Percentiles rank a stretch among this genome's conserved stretches.
Evolutionary conservation across 2,329 filamentous ascomycete genomes (phyloP).

Genomic region (Fusarium oligoseptatum): DNA sequence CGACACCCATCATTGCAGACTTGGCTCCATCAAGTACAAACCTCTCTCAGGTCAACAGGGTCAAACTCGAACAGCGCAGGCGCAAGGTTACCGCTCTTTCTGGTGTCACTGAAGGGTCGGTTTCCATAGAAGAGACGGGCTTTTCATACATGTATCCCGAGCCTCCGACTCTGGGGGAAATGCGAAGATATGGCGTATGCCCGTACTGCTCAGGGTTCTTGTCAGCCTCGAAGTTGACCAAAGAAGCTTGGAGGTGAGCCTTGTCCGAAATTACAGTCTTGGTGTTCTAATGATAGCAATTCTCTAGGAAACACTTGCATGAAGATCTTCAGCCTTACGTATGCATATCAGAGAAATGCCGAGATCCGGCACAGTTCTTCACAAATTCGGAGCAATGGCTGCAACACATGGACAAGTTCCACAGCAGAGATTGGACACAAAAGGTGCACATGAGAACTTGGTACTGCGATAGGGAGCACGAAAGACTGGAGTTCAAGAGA

Average conservation of each 20-base stretch:
- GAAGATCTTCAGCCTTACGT: too few species aligned
- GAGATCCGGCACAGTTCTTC: too few species aligned
- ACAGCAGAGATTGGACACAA: too few species aligned
- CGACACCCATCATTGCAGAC: too few species aligned
- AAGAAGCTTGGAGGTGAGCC: not conserved
- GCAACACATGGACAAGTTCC: too few species aligned
- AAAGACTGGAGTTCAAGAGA: too few species aligned
- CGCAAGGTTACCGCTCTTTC: not conserved
- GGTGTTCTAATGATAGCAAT: accelerated
- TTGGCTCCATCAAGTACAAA: not conserved
- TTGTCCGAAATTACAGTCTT: accelerated
- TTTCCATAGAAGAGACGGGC: not conserved
- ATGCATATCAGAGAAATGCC: too few species aligned
- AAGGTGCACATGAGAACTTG: too few species aligned
- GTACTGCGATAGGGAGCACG: too few species aligned
- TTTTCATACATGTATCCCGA: not conserved
- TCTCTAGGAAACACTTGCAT: not conserved
- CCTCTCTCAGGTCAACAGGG: not conserved
- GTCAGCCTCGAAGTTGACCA: not conserved
- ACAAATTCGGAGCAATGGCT: too few species aligned
- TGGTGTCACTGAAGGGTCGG: not conserved
- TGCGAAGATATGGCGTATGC: not conserved
- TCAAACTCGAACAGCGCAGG: not conserved
- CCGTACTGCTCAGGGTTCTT: not conserved
- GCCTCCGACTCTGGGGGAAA: not conserved